phyloP scores from a whole-genome alignment of 2,329 filamentous ascomycete species.

The Salinomyces thailandicus region DNA sequence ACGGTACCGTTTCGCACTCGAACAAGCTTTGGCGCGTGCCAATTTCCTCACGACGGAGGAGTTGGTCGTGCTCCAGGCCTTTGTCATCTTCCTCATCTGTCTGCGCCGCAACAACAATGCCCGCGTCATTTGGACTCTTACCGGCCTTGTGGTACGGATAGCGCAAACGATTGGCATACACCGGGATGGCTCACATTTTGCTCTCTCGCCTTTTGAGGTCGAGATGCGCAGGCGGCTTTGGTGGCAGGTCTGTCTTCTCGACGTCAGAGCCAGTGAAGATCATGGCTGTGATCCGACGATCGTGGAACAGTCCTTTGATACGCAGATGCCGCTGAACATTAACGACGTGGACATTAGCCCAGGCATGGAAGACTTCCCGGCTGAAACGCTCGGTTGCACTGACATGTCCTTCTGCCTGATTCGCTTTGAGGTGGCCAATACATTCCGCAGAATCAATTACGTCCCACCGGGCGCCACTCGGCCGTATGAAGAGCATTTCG shows the following conservation, averaged over 20 bases:
- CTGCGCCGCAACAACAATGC: conserved; percentile 42
- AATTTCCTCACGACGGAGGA: conserved; percentile 54
- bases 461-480: conserved; percentile 33
- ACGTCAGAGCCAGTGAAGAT: conserved; percentile 51
- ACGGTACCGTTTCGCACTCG: conserved; percentile 52
- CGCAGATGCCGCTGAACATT: conserved; percentile 47
- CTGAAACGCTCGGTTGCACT: conserved; percentile 43
- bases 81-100: conserved; percentile 51
- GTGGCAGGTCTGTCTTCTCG: conserved; percentile 51
- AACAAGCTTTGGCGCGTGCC: conserved; percentile 53
- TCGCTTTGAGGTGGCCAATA: conserved; percentile 42
- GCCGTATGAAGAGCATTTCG: conserved; percentile 33
- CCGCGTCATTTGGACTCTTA: conserved; percentile 48
- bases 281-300: conserved; percentile 54
- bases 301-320: conserved; percentile 49
- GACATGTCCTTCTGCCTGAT: conserved; percentile 48
- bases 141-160: conserved; percentile 48
- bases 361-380: conserved; percentile 38
- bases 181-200: conserved; percentile 46
- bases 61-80: conserved; percentile 51
- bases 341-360: conserved; percentile 45
- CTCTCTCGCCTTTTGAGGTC: conserved; percentile 48
- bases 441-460: conserved; percentile 37
- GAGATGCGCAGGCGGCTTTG: conserved; percentile 50
- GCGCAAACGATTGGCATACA: conserved; percentile 51